phyloP scores from a whole-genome alignment of 2,329 filamentous ascomycete species.

The Hymenoscyphus repandus region DNA sequence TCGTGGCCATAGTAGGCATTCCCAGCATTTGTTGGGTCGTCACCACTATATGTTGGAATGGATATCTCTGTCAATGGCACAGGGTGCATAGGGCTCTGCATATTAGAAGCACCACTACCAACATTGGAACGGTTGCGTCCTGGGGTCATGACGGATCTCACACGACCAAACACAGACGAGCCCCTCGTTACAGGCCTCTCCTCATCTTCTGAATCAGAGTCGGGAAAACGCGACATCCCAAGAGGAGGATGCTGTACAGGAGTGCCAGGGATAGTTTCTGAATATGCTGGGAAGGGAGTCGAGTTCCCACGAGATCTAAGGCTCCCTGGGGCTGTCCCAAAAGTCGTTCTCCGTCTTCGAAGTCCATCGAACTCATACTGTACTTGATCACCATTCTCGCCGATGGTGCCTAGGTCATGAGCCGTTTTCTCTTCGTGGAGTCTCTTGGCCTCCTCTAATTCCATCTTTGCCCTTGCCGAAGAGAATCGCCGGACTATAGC shows the following conservation, averaged over 20 bases:
- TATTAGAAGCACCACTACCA: conserved; percentile 27
- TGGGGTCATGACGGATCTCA: conserved; percentile 30
- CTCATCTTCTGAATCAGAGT: conserved; percentile 54
- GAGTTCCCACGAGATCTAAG: conserved; percentile 27
- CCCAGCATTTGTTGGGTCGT: conserved; percentile 28
- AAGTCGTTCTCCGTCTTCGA: conserved; percentile 61
- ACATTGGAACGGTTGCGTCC: conserved; percentile 16
- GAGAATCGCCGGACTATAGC: conserved; percentile 84
- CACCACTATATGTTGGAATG: conserved; percentile 40
- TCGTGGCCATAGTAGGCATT: conserved; percentile 36
- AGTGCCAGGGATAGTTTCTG: conserved; percentile 26
- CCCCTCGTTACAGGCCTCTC: conserved; percentile 43
- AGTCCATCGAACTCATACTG: conserved; percentile 84
- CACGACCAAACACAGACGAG: conserved; percentile 40
- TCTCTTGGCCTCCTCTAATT: conserved; percentile 72
- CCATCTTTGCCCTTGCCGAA: conserved; percentile 66
- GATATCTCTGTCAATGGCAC: conserved; percentile 59
- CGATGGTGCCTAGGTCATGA: conserved; percentile 66
- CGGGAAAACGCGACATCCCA: conserved; percentile 82
- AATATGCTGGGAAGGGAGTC: conserved; percentile 24
- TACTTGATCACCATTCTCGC: conserved; percentile 57
- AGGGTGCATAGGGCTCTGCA: conserved; percentile 53
- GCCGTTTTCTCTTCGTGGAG: conserved; percentile 72
- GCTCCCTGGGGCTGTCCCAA: conserved; percentile 30
- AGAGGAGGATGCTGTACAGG: conserved; percentile 63